phyloP scores from a whole-genome alignment of 2,329 filamentous ascomycete genomes.

The Akanthomyces uredinophilus region DNA sequence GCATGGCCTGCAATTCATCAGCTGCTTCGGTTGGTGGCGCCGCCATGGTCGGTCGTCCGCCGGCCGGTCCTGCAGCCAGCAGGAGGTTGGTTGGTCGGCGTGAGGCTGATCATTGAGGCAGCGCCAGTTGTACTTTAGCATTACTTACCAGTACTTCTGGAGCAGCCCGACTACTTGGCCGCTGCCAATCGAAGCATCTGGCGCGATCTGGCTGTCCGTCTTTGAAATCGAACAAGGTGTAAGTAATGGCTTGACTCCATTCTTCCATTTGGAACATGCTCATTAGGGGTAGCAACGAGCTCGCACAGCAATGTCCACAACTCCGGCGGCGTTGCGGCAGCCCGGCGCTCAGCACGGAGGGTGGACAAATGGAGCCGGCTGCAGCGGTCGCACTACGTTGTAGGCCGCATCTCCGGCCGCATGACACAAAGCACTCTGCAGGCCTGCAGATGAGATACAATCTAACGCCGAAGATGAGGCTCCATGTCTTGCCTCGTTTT shows the following conservation, averaged over 20 bases:
- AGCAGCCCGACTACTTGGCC: not conserved
- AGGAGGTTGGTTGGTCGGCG: slow-evolving; percentile 1
- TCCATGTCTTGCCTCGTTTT: slow-evolving; percentile 3
- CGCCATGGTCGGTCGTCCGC: slow-evolving; percentile 5
- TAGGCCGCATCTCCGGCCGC: slow-evolving; percentile 12
- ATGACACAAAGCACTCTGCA: slow-evolving; percentile 7
- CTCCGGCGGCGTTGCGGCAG: not conserved
- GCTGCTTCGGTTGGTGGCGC: slow-evolving; percentile 3
- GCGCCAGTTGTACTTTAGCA: not conserved
- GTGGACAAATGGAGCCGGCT: not conserved
- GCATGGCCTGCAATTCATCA: slow-evolving; percentile 5
- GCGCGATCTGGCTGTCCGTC: too few relatives aligned
- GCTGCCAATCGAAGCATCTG: not conserved
- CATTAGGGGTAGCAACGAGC: not conserved
- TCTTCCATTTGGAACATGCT: not conserved
- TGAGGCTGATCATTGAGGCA: not conserved
- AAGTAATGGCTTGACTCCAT: not conserved
- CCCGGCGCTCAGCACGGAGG: not conserved
- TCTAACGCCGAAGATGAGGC: not conserved
- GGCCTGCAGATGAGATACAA: not conserved
- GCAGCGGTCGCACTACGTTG: slow-evolving; percentile 5
- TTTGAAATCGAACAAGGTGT: not conserved
- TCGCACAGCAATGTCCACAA: slow-evolving; percentile 1
- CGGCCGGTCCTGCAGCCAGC: not conserved
- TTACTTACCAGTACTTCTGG: too few relatives aligned